Conservation (phyloP, 78 protist species). For the Speleostelium caveatum region DNA sequence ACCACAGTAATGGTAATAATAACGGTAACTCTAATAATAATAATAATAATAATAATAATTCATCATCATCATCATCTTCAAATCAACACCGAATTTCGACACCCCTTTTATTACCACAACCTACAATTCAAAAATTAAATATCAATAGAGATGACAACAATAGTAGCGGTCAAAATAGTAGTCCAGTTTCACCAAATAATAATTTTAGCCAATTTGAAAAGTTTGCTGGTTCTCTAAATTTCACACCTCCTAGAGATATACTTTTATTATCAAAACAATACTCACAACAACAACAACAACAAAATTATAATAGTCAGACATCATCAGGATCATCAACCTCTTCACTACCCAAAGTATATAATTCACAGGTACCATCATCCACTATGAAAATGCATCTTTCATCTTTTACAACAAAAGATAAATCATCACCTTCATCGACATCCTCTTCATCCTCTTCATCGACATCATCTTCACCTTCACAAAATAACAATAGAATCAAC, state of each 20-base stretch:
- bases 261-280: constrained; percentile 18
- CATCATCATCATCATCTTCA: neutral
- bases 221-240: neutral
- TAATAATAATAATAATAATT: neutral
- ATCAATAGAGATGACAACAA: too few relatives aligned
- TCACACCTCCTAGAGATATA: constrained; percentile 14
- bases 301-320: constrained; percentile 18
- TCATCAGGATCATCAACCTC: constrained; percentile 7
- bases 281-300: constrained; percentile 16
- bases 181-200: neutral
- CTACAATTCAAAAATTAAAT: neutral
- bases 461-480: neutral
- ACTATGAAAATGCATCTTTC: constrained; percentile 1
- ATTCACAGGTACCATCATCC: constrained; percentile 32
- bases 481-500: neutral
- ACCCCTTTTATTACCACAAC: neutral
- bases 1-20: neutral
- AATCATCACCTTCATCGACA: too few relatives aligned
- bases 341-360: constrained; percentile 29
- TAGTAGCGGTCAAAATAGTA: neutral
- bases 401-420: constrained; percentile 26
- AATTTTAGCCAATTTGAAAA: neutral
- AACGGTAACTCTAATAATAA: neutral
- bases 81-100: constrained; percentile 20
- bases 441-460: too few relatives aligned